These are phyloP conservation scores for Gossypium lobatum DNA, from an alignment of 441 rosid genomes.

Conservation along the genomic window DNA sequence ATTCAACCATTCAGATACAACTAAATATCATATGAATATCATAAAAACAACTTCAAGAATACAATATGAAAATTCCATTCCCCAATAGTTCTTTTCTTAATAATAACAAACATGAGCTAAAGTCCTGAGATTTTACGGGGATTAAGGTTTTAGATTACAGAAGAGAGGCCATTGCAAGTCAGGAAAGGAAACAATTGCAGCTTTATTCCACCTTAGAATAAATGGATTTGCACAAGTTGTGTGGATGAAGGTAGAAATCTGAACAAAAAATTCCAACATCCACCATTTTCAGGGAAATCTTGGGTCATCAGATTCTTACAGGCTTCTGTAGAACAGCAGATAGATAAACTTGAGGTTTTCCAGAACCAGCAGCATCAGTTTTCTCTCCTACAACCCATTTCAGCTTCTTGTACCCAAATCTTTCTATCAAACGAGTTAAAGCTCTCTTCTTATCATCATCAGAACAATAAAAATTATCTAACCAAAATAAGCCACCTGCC, in stretches of 20 bases:
- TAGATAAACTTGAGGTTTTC: conserved; percentile 55
- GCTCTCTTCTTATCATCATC: conserved; percentile 62
- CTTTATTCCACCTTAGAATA: conserved; percentile 29
- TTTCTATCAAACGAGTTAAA: conserved; percentile 72
- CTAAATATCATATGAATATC: background rate
- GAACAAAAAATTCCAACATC: conserved; percentile 18
- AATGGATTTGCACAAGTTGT: conserved; percentile 17
- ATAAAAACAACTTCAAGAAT: background rate
- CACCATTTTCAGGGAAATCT: background rate
- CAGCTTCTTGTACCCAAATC: conserved; percentile 81
- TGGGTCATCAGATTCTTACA: conserved; percentile 30
- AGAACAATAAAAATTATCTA: conserved; percentile 71
- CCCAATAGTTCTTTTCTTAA: conserved; percentile 12
- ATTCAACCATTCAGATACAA: background rate
- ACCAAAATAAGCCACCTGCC: conserved; percentile 18
- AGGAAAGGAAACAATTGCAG: conserved; percentile 18
- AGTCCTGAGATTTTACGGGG: conserved; percentile 14
- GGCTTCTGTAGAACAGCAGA: conserved; percentile 96
- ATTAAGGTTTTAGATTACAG: conserved; percentile 10
- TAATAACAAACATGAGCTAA: conserved; percentile 15
- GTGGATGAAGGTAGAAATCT: conserved; percentile 4
- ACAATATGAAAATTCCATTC: conserved; percentile 13
- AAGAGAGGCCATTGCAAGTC: conserved; percentile 8
- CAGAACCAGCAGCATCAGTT: conserved; percentile 37
- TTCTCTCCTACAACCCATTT: conserved; percentile 93